Base-by-base conservation (phyloP, 169 alveolate genomes). In the Plasmodium ovale region DNA sequence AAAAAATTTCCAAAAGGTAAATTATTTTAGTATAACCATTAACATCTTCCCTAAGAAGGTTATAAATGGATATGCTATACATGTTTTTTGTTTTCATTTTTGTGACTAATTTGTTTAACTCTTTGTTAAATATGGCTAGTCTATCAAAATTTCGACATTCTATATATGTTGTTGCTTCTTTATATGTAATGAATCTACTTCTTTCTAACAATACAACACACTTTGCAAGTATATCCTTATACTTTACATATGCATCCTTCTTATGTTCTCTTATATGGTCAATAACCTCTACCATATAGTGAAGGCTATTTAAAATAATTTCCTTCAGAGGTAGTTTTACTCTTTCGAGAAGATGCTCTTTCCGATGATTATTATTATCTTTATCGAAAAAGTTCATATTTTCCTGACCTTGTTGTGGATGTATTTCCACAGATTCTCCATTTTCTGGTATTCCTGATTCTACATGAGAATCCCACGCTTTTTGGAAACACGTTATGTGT, bases 121-220 rank as follows among this genome's bases (percentile, higher is more conserved):
- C 88, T 60, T 77, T 77, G n/a, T 44, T 60, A 35, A 77, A 77
- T 49, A 77, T 54, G 37, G 33, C 62, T 21, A 77, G 21, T 16
- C 62, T 77, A 25, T 77, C 88, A 23, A 77, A 60, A 60, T 77
- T 77, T n/a, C 47, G 59, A 42, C 88, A 77, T 67, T 77, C 88
- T 3, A 77, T 77, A 25, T 60, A 60, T 0, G 88, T 77, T 1
- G 88, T 62, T 31, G 88, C 68, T 44, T 77, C 88, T 60, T 77
- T 77, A 47, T 62, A 77, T 7, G 77, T 23, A 9, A 77, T 77
- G 0, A 77, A 10, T 12, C 21, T 77, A 6, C 62, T 77, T 7
- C 35, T 25, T 47, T 77, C 68, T 21, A 77, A 54, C 25, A 16
- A 16, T 0, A 16, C 14, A n/a, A 77, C 35, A 2, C 88, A 77